Evolutionary conservation across 2,329 filamentous ascomycete genomes (phyloP).

Genomic region (Microdochium paspali): DNA sequence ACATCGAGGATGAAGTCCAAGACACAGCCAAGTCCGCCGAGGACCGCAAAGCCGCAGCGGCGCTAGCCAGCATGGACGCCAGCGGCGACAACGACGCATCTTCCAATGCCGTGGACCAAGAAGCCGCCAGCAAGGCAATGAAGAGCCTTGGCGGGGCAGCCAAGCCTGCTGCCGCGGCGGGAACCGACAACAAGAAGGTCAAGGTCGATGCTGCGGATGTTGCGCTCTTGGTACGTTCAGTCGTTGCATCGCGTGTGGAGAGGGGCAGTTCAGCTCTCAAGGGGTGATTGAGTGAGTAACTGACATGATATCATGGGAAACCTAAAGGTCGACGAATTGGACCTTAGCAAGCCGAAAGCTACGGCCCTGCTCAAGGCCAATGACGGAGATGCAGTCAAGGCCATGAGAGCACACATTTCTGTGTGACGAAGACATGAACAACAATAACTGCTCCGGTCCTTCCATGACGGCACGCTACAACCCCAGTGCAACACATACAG

Average conservation of each 20-base stretch:
- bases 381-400: conserved; percentile 60
- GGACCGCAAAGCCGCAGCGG: conserved; percentile 68
- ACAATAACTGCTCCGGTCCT: too few relatives aligned
- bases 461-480: too few relatives aligned
- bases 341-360: conserved; percentile 61
- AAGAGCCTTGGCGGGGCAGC: conserved; percentile 41
- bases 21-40: conserved; percentile 55
- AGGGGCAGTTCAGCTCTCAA: too few relatives aligned
- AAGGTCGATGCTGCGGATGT: conserved; percentile 71
- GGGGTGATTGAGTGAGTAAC: too few relatives aligned
- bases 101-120: conserved; percentile 55
- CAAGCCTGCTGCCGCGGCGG: conserved; percentile 27
- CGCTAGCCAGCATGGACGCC: conserved; percentile 60
- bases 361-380: conserved; percentile 65
- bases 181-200: conserved; percentile 51
- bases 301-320: too few relatives aligned
- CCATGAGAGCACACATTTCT: conserved; percentile 49
- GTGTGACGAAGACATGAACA: conserved; percentile 6
- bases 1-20: conserved; percentile 47
- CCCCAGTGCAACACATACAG: too few relatives aligned
- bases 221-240: conserved; percentile 48
- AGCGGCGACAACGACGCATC: conserved; percentile 32
- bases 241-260: too few relatives aligned
- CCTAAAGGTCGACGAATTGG: conserved; percentile 56
- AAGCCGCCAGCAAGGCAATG: conserved; percentile 65